Percentiles rank a stretch among this genome's conserved stretches.
phyloP scores from a whole-genome alignment of 2,329 filamentous ascomycete species.

The Macroventuria anomochaeta region DNA sequence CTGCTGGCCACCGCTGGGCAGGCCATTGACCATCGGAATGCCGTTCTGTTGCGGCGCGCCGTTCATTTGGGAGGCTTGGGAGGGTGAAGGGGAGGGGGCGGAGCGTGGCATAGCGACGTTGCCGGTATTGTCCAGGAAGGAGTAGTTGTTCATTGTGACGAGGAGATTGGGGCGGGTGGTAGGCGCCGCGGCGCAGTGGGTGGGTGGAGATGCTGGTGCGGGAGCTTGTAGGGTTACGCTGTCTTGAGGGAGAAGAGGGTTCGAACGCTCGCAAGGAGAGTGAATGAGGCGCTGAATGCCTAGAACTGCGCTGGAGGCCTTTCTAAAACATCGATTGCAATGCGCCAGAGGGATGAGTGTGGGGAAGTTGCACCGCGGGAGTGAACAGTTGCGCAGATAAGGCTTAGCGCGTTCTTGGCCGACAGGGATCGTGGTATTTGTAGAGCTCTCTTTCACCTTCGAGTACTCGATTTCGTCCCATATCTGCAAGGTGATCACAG shows the following conservation, averaged over 20 bases:
- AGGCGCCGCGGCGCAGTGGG: constrained; percentile 18
- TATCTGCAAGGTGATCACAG: not conserved
- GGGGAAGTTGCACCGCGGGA: constrained; percentile 15
- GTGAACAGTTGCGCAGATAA: constrained; percentile 10
- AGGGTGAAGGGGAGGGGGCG: constrained; percentile 44
- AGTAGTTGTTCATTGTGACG: constrained; percentile 47
- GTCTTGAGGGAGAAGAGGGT: not conserved
- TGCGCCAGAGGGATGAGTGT: constrained; percentile 6
- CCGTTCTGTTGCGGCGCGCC: constrained; percentile 39
- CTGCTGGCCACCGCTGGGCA: constrained; percentile 50
- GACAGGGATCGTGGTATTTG: not conserved
- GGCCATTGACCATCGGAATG: constrained; percentile 49
- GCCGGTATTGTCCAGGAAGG: constrained; percentile 42
- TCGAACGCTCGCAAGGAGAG: not conserved
- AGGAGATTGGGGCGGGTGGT: constrained; percentile 6
- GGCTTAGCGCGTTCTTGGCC: constrained; percentile 10
- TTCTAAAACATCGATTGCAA: not conserved
- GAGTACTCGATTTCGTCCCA: not conserved
- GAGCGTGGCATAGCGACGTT: constrained; percentile 37
- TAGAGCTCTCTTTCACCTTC: not conserved
- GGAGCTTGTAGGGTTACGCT: constrained; percentile 12
- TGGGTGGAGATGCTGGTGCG: constrained; percentile 13
- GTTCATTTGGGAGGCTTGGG: constrained; percentile 37
- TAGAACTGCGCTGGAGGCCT: not conserved
- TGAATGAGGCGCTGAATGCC: not conserved